phyloP scores from a whole-genome alignment of 345 rosid species.

The Corymbia maculata region DNA sequence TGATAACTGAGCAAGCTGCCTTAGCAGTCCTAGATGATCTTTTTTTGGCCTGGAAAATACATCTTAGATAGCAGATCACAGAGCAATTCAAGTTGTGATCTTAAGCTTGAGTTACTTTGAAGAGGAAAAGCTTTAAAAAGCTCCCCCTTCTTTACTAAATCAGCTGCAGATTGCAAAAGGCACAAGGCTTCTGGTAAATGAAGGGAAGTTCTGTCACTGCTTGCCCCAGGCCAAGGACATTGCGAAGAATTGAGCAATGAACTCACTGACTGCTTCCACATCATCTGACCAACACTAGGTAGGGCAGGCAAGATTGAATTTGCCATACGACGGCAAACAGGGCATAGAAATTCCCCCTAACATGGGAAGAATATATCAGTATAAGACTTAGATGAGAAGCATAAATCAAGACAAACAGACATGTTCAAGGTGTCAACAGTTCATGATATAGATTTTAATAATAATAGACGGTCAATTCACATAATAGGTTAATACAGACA shows the following conservation, averaged over 20 bases:
- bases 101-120: constrained; percentile 24
- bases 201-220: constrained; percentile 20
- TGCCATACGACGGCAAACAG: constrained; percentile 84
- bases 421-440: not conserved
- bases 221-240: constrained; percentile 9
- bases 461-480: not conserved
- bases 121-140: constrained; percentile 28
- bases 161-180: constrained; percentile 56
- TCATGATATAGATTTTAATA: not conserved
- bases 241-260: constrained; percentile 6
- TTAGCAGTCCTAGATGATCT: constrained; percentile 25
- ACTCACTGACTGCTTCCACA: constrained; percentile 36
- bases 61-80: constrained; percentile 41
- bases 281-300: constrained; percentile 33
- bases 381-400: not conserved
- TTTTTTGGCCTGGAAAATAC: constrained; percentile 37
- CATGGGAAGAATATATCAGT: constrained; percentile 4
- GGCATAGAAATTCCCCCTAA: constrained; percentile 97
- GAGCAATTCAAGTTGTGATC: constrained; percentile 41
- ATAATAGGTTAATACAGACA: not conserved
- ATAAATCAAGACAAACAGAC: not conserved
- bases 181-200: constrained; percentile 46
- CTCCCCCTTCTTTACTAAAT: constrained; percentile 36
- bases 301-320: constrained; percentile 72
- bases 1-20: constrained; percentile 40